Evolutionary conservation across 306 rosid species (phyloP).

Genomic region (Casuarina equisetifolia): DNA sequence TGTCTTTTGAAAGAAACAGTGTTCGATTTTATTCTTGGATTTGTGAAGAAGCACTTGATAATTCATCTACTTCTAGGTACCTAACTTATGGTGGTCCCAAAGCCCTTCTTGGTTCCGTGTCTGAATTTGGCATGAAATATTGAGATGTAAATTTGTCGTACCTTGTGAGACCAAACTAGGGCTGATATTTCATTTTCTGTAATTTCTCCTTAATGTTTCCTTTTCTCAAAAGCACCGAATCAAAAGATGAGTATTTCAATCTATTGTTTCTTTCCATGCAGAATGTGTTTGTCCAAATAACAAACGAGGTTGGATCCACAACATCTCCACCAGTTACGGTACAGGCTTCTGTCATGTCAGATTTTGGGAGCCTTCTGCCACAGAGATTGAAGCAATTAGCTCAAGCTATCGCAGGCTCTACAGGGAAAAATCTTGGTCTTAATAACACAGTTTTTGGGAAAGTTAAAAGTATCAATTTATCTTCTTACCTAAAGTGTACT

Average conservation of each 20-base stretch:
- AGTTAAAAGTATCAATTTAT: slow-evolving; percentile 70
- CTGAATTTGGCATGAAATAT: background rate
- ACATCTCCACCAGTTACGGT: slow-evolving; percentile 50
- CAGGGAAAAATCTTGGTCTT: slow-evolving; percentile 72
- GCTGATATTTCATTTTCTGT: background rate
- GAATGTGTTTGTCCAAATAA: slow-evolving; percentile 71
- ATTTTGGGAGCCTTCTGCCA: slow-evolving; percentile 50
- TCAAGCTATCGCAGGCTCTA: slow-evolving; percentile 48
- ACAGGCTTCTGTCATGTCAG: slow-evolving; percentile 66
- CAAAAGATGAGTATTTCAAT: background rate
- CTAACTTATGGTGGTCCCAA: slow-evolving; percentile 3
- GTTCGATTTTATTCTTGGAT: background rate
- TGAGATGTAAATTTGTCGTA: too few species aligned
- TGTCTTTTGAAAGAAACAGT: slow-evolving; percentile 4
- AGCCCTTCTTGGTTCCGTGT: slow-evolving; percentile 6
- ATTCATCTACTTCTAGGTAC: background rate
- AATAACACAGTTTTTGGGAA: slow-evolving; percentile 68
- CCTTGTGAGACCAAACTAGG: background rate
- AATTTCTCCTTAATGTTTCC: background rate
- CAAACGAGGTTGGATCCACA: slow-evolving; percentile 72
- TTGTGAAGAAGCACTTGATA: background rate
- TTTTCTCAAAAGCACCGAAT: background rate
- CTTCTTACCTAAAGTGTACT: slow-evolving; percentile 55
- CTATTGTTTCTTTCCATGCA: slow-evolving; percentile 37
- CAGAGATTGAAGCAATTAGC: slow-evolving; percentile 79